Evolutionary conservation across 768 basidiomycete species (phyloP).

Genomic region (Multifurca ochricompacta): DNA sequence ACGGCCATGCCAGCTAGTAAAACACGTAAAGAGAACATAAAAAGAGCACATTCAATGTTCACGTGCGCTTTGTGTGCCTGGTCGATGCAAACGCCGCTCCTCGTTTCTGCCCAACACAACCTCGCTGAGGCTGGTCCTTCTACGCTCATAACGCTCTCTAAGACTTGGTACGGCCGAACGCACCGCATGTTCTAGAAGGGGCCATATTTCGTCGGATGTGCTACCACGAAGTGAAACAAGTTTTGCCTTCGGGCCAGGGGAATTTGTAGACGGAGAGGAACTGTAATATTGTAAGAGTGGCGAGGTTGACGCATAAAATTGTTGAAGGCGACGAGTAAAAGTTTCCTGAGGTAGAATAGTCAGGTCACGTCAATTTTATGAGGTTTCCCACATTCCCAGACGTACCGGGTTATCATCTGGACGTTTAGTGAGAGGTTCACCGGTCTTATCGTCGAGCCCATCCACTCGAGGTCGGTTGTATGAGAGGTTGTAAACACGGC

Average conservation of each 20-base stretch:
- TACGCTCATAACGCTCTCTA: constrained; percentile 42
- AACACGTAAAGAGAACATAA: background rate
- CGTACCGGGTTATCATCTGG: constrained; percentile 85
- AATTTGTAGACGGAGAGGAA: constrained; percentile 28
- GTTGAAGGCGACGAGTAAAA: constrained; percentile 64
- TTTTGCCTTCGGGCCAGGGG: constrained; percentile 32
- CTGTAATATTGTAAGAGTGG: constrained; percentile 73
- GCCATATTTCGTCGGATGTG: constrained; percentile 90
- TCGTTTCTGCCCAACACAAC: constrained; percentile 35
- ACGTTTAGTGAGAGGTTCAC: constrained; percentile 79
- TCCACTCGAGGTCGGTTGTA: constrained; percentile 78
- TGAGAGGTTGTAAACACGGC: constrained; percentile 82
- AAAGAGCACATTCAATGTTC: background rate
- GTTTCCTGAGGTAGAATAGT: constrained; percentile 44
- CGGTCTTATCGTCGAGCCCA: constrained; percentile 80
- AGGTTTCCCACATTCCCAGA: constrained; percentile 17
- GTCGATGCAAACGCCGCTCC: constrained; percentile 7
- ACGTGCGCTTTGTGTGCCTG: background rate
- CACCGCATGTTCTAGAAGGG: constrained; percentile 59
- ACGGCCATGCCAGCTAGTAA: background rate
- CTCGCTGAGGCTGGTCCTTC: constrained; percentile 47
- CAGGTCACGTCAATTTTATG: constrained; percentile 8
- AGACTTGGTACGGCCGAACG: constrained; percentile 50
- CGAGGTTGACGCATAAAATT: constrained; percentile 74
- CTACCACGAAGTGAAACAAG: constrained; percentile 57